Percentiles rank a stretch among this genome's conserved stretches.
Evolutionary conservation across 805 yeast genomes (phyloP).

Genomic region (Kodamaea kakaduensis): DNA sequence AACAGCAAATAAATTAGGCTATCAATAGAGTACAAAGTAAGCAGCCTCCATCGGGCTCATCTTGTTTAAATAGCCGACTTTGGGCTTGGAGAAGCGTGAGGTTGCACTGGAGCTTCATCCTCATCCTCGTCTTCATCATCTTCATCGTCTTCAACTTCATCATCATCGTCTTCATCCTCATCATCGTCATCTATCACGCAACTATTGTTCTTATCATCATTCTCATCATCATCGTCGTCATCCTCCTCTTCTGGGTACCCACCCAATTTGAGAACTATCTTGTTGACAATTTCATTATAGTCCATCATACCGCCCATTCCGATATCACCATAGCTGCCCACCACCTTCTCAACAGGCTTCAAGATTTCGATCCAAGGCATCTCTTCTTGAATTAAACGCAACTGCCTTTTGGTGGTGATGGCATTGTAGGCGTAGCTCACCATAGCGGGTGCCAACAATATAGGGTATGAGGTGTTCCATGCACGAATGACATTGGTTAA

Average conservation of each 20-base stretch:
- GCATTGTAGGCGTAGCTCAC: constrained; percentile 88
- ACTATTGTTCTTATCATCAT: constrained; percentile 36
- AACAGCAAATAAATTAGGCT: too few species aligned
- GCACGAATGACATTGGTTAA: constrained; percentile 88
- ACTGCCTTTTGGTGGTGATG: constrained; percentile 79
- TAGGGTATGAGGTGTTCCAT: constrained; percentile 91
- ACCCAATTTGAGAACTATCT: constrained; percentile 66
- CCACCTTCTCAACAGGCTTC: constrained; percentile 91
- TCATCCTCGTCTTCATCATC: constrained; percentile 40
- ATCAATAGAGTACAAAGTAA: too few species aligned
- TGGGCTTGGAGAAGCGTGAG: too few species aligned
- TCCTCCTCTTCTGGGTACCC: constrained; percentile 49
- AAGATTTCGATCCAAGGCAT: constrained; percentile 95
- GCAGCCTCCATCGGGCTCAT: too few species aligned
- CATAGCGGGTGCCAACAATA: constrained; percentile 93
- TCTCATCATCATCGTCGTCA: constrained; percentile 45
- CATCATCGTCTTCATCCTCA: constrained; percentile 29
- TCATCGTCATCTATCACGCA: constrained; percentile 25
- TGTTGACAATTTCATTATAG: constrained; percentile 89
- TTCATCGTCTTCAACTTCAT: constrained; percentile 33
- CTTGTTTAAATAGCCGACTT: too few species aligned
- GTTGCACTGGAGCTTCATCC: too few species aligned
- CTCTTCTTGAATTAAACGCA: constrained; percentile 72
- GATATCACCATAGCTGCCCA: constrained; percentile 90
- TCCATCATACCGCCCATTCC: constrained; percentile 99